These are phyloP conservation scores for Hericium rajendrae DNA, from an alignment of 768 basidiomycete genomes.

Conservation along the genomic window DNA sequence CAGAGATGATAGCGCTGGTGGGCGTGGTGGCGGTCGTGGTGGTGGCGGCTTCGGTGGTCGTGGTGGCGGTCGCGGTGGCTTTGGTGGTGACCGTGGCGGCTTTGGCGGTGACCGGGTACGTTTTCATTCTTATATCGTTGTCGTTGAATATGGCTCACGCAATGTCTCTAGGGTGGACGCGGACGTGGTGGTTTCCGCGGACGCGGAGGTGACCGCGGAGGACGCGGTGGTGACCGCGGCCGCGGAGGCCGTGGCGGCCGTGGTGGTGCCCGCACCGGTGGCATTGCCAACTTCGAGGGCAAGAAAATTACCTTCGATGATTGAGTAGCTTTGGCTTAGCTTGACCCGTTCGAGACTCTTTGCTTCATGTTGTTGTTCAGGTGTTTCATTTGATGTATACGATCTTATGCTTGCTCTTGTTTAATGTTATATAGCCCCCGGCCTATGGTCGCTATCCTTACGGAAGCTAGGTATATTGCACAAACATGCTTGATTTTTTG, in stretches of 20 bases:
- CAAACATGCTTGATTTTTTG: no score
- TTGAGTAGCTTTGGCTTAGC: not conserved
- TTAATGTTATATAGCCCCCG: not conserved
- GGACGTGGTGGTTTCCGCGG: conserved; percentile 34
- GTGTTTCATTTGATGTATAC: not conserved
- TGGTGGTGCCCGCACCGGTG: conserved; percentile 48
- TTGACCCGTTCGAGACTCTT: not conserved
- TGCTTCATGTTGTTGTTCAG: not conserved
- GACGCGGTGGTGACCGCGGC: conserved; percentile 34
- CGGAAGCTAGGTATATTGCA: no score
- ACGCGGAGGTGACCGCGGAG: conserved; percentile 22
- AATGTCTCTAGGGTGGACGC: conserved; percentile 17
- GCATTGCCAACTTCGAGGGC: conserved; percentile 54
- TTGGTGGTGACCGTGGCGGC: conserved; percentile 36
- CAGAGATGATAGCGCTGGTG: conserved; percentile 51
- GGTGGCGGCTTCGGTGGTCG: conserved; percentile 25
- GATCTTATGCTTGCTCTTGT: not conserved
- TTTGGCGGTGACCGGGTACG: conserved; percentile 35
- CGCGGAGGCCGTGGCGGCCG: conserved; percentile 32
- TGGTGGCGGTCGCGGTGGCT: conserved; percentile 30
- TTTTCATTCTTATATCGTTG: conserved; percentile 17
- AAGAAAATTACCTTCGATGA: conserved; percentile 52
- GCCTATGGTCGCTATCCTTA: no score
- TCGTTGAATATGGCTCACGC: not conserved
- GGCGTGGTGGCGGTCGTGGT: conserved; percentile 34